Evolutionary conservation across 306 rosid species (phyloP), one percentile per base, ranked within the genome.

Genomic region (Sechiopsis laciniata): DNA sequence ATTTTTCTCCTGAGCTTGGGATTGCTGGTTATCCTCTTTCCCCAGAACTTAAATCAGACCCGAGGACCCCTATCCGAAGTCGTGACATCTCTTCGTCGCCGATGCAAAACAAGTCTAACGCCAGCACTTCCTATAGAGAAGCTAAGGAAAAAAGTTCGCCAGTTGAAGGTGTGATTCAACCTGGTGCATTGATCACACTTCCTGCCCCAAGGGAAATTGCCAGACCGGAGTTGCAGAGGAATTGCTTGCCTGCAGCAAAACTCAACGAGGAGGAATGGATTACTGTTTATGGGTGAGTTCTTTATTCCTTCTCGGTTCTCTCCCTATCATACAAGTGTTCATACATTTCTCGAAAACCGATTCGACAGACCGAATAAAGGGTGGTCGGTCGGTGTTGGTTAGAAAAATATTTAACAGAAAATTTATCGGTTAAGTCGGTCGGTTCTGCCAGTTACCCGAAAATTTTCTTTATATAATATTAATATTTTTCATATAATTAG

Each of bases 241-340:
- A 78, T 81, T 83, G 87, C 46, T 75, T 88, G 72, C 89, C 96
- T 42, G 79, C 88, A 4, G 91, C 90, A 66, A 85, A 85, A 81
- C 84, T 85, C 79, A 83, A 89, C 4, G 97, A 89, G 80, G 99
- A 89, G 78, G 99, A 95, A 83, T 95, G 99, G 99, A 87, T 95
- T 46, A 95, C 97, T 50, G 95, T 95, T 73, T 91, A 89, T 54
- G 97, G 98, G 98, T 94, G 91, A 76, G 81, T 68, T 51, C 40
- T 75, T 0, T 21, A 20, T 56, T 42, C 45, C 65, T n/a, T n/a
- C n/a, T n/a, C n/a, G n/a, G n/a, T n/a, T n/a, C n/a, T n/a, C n/a
- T n/a, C n/a, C n/a, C n/a, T n/a, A n/a, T n/a, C n/a, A n/a, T n/a
- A n/a, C n/a, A n/a, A n/a, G n/a, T n/a, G n/a, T n/a, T n/a, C n/a